Evolutionary conservation across 768 basidiomycete species (phyloP), one percentile per base, ranked within the genome.

Genomic region (Amanita fuliginea): DNA sequence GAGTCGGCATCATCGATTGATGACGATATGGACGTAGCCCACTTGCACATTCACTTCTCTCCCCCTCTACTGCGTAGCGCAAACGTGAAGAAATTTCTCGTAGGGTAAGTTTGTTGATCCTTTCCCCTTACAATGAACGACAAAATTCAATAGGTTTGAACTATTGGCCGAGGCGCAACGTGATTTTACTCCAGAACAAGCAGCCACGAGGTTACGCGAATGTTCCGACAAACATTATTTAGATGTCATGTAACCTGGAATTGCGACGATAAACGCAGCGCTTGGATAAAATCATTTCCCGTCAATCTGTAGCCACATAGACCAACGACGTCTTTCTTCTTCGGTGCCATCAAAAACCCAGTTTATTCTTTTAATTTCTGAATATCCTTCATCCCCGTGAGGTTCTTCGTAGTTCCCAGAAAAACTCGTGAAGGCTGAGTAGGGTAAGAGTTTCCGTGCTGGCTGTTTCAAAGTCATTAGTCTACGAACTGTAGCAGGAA

Each of bases 131-230:
- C 8, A 21, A 19, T 36, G 34, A 39, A 8, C 11, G 18, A 16
- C 18, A 32, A 11, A 28, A 35, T 11, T 26, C 30, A 11, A 4
- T 55, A 91, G 89, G 9, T 94, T 86, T 56, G 93, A 96, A 64
- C 67, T 95, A 46, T 87, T 94, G 81, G 86, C 81, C 0, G 93
- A 95, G 61, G 75, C 86, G 5, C 93, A 95, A 68, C 75, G 93
- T 0, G 93, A 95, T 62, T 70, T 95, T 10, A 92, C 91, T 0
- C 76, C 92, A 0, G 93, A 96, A 61, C 83, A 90, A 62, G 93
- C 90, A 6, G 91, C 93, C 0, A 57, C 66, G 54, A 70, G 75
- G 11, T 64, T 93, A 36, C 71, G 86, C 36, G 60, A 59, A 16
- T 72, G 70, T 45, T 65, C 66, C 9, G 76, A 81, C 28, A 67